Evolutionary conservation across 306 rosid species (phyloP).

Genomic region (Prunus dulcis): DNA sequence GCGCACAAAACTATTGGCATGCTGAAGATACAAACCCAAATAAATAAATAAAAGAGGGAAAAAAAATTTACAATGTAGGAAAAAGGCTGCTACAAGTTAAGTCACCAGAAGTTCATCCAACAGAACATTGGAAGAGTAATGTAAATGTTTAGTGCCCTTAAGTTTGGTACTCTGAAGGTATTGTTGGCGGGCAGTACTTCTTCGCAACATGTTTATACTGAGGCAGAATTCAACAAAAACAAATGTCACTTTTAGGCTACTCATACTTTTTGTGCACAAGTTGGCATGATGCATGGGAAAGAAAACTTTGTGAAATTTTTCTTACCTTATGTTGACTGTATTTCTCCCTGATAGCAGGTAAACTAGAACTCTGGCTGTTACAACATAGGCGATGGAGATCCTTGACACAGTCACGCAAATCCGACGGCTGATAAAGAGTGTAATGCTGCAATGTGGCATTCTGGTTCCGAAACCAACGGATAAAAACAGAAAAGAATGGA

Average conservation of each 20-base stretch:
- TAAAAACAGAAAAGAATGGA: background rate
- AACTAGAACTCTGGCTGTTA: constrained; percentile 33
- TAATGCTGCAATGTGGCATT: constrained; percentile 56
- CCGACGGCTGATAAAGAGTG: constrained; percentile 44
- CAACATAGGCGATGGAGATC: constrained; percentile 52
- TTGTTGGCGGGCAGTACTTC: constrained; percentile 62
- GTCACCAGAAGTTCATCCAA: constrained; percentile 37
- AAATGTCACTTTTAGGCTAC: background rate
- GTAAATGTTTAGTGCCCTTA: constrained; percentile 18
- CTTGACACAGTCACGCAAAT: constrained; percentile 36
- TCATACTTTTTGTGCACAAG: background rate
- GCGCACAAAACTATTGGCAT: constrained; percentile 25
- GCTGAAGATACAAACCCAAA: constrained; percentile 5
- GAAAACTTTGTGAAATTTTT: background rate
- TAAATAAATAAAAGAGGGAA: background rate
- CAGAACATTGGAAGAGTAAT: constrained; percentile 36
- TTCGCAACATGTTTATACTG: constrained; percentile 93
- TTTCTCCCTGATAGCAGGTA: constrained; percentile 56
- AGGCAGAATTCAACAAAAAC: constrained; percentile 10
- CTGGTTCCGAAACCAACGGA: constrained; percentile 25
- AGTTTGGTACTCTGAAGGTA: constrained; percentile 66
- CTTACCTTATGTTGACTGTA: constrained; percentile 61
- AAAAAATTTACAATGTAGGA: constrained; percentile 31
- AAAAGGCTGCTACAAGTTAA: constrained; percentile 7
- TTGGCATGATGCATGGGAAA: background rate